Evolutionary conservation across 2,329 filamentous ascomycete species (phyloP), one percentile per base, ranked within the genome.

Genomic region (Thelonectria rubi): DNA sequence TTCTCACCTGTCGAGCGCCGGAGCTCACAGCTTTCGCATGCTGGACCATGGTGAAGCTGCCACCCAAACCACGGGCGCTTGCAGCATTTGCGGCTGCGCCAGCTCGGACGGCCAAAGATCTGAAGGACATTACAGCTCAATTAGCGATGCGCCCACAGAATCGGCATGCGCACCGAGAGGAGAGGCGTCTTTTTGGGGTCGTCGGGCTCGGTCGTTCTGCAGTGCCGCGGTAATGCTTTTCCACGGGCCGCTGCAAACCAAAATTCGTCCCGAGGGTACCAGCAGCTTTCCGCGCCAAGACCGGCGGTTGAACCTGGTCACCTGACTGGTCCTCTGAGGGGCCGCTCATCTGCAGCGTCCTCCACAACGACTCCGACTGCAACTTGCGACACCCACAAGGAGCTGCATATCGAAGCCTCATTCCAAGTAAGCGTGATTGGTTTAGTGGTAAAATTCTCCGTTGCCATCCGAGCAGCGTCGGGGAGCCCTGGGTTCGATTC

Each of bases 21-120:
- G 88, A 82, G 76, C 86, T 85, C 73, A 84, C 79, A 67, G 93
- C 84, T 78, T 91, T 94, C 64, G 91, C 91, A 81, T 88, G 88
- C 67, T 97, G 84, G 76, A 93, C 92, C 92, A 97, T 97, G 64
- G 77, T 76, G 74, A 80, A 73, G 67, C 72, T 76, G 65, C 72
- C 76, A 75, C 75, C 75, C 67, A 77, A 80, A 74, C 79, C 76
- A 63, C 77, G 74, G 70, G 74, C 78, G 69, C 77, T 73, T 70
- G 79, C 74, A 75, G 79, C 73, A 70, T 78, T 76, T 67, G 81
- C 82, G 72, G 82, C 81, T 68, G 79, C 76, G 73, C 82, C 82
- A 78, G 85, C 85, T 76, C 86, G 83, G 70, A 78, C 73, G 70
- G 79, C 77, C 67, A 88, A 75, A 60, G 81, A 77, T 76, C 81